Evolutionary conservation across 2,329 filamentous ascomycete species (phyloP).

Genomic region (Amphichorda felina): DNA sequence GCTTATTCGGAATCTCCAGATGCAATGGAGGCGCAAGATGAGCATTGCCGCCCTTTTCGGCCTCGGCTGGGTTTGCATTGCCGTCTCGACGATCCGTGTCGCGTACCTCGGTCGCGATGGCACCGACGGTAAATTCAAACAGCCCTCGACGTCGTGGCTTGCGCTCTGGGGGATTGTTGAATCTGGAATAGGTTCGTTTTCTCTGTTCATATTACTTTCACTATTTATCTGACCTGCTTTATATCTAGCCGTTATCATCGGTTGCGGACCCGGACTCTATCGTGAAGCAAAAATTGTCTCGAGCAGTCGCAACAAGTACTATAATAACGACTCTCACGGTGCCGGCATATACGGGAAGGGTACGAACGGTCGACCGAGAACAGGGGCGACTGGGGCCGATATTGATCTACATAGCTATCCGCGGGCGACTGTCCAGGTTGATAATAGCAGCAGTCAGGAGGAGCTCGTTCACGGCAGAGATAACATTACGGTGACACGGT

Average conservation of each 20-base stretch:
- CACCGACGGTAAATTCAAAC: slow-evolving; percentile 1
- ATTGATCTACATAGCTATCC: slow-evolving; percentile 3
- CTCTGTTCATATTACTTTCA: neutral
- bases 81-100: slow-evolving; percentile 6
- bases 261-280: slow-evolving; percentile 5
- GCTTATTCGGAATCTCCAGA: slow-evolving; percentile 6
- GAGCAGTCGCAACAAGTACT: slow-evolving; percentile 2
- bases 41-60: slow-evolving; percentile 7
- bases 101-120: slow-evolving; percentile 5
- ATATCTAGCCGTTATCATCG: slow-evolving; percentile 6
- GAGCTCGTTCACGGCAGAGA: slow-evolving; percentile 3
- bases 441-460: slow-evolving; percentile 5
- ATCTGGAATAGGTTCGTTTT: slow-evolving; percentile 4
- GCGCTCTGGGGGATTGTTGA: slow-evolving; percentile 7
- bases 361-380: neutral
- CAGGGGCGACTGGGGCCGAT: neutral
- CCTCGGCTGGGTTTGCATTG: slow-evolving; percentile 8
- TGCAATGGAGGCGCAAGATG: slow-evolving; percentile 6
- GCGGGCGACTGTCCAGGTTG: slow-evolving; percentile 1
- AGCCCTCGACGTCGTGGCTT: slow-evolving; percentile 6
- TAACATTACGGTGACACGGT: slow-evolving; percentile 5
- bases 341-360: neutral
- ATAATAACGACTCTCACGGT: slow-evolving; percentile 1
- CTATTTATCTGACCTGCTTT: neutral
- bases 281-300: slow-evolving; percentile 5